Conservation (phyloP, 2,329 filamentous ascomycete species). For the Amauroascus verrucosus region DNA sequence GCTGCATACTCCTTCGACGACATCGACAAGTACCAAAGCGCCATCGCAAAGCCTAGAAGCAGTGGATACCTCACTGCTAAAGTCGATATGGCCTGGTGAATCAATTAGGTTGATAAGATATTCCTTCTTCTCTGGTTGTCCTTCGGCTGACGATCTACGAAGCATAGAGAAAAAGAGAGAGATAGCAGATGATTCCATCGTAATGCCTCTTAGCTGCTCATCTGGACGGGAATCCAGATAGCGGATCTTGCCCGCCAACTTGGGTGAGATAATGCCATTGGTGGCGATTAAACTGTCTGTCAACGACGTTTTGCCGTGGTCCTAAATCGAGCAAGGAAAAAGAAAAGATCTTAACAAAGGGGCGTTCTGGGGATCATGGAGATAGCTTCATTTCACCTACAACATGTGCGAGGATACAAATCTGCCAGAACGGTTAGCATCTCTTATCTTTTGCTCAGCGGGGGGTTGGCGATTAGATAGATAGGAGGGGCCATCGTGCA, state of each 20-base stretch:
- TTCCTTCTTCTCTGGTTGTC: conserved; percentile 63
- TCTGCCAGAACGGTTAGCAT: conserved; percentile 45
- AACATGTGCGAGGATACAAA: conserved; percentile 91
- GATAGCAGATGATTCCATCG: conserved; percentile 99
- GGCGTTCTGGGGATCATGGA: not conserved
- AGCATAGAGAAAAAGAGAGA: conserved; percentile 92
- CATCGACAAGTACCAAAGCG: conserved; percentile 86
- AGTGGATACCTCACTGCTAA: conserved; percentile 95
- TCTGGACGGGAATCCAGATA: conserved; percentile 95
- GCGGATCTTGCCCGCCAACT: conserved; percentile 92
- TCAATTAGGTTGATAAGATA: conserved; percentile 97
- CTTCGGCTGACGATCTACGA: conserved; percentile 58
- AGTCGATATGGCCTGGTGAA: conserved; percentile 96
- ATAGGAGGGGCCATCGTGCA: conserved; percentile 45
- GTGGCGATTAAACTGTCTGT: conserved; percentile 94
- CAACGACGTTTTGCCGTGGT: conserved; percentile 96
- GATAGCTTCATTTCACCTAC: conserved; percentile 37
- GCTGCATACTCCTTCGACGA: conserved; percentile 94
- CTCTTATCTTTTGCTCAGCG: conserved; percentile 20
- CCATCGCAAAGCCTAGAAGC: conserved; percentile 91
- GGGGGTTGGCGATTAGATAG: conserved; percentile 22
- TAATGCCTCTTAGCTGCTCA: conserved; percentile 91
- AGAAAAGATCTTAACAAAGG: conserved; percentile 8
- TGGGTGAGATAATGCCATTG: conserved; percentile 98
- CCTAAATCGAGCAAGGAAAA: conserved; percentile 37